These are phyloP conservation scores for Hericium rajendrae DNA, from an alignment of 768 basidiomycete genomes.

Conservation along the genomic window DNA sequence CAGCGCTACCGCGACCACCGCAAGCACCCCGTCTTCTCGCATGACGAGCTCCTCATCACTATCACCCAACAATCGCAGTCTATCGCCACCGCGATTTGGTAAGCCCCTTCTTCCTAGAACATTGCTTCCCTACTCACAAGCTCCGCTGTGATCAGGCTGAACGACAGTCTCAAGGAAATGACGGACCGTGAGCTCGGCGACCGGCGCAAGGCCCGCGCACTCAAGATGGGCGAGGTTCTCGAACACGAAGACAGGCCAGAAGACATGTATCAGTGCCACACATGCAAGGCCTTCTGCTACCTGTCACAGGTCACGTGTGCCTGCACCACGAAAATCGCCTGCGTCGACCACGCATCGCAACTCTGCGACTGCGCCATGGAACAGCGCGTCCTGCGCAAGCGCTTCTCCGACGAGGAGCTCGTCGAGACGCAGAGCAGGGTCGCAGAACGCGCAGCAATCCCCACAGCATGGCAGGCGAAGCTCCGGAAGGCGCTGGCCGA, in stretches of 20 bases:
- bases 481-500: conserved; percentile 58
- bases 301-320: conserved; percentile 83
- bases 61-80: conserved; percentile 91
- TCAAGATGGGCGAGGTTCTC: conserved; percentile 56
- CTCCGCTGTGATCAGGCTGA: conserved; percentile 46
- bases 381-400: conserved; percentile 60
- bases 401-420: conserved; percentile 74
- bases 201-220: conserved; percentile 51
- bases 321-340: conserved; percentile 72
- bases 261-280: conserved; percentile 89
- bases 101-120: conserved; percentile 22
- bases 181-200: conserved; percentile 68
- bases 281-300: conserved; percentile 93
- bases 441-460: conserved; percentile 61
- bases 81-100: conserved; percentile 93
- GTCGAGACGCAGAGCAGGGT: conserved; percentile 57
- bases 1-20: conserved; percentile 81
- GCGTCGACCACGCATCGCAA: conserved; percentile 73
- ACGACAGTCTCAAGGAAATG: conserved; percentile 82
- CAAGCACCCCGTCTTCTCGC: conserved; percentile 95
- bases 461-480: conserved; percentile 66
- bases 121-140: background rate
- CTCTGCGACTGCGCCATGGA: conserved; percentile 58
- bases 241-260: conserved; percentile 79
- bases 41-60: conserved; percentile 95